Percentiles rank a stretch among this genome's conserved stretches.
Conservation (phyloP, 1,139 yeast species). For the Candida sp. region DNA sequence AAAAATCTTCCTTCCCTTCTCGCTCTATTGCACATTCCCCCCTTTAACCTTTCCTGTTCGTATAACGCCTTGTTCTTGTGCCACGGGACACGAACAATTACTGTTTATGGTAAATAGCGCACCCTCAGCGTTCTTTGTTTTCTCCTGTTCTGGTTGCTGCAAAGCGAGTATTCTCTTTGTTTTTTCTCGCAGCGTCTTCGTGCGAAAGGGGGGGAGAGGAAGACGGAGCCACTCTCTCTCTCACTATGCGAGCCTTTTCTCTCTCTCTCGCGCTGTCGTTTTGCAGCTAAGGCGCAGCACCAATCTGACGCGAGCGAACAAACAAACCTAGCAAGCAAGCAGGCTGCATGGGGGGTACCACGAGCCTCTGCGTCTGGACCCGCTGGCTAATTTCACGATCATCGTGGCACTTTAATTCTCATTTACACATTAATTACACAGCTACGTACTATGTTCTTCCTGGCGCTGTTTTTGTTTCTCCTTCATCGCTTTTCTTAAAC, state of each 20-base stretch:
- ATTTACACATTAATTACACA: neutral
- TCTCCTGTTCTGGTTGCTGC: neutral
- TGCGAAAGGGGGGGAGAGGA: neutral
- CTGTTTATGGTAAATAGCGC: neutral
- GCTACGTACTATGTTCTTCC: neutral
- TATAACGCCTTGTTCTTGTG: neutral
- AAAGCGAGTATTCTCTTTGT: neutral
- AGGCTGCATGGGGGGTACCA: too few species aligned
- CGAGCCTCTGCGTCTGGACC: neutral
- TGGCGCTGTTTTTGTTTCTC: slow-evolving; percentile 4
- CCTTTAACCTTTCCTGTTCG: neutral
- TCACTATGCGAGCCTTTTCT: too few species aligned
- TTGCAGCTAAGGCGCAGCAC: neutral
- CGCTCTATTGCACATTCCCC: neutral
- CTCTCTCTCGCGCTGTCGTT: too few species aligned
- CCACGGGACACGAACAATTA: neutral
- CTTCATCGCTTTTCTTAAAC: slow-evolving; percentile 13
- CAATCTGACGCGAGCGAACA: too few species aligned
- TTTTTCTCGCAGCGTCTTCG: neutral
- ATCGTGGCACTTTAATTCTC: neutral
- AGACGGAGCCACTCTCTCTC: neutral
- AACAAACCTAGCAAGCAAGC: too few species aligned
- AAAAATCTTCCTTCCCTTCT: neutral
- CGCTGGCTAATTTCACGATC: neutral
- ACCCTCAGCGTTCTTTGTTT: neutral